Evolutionary conservation across 2,329 filamentous ascomycete genomes (phyloP), one percentile per base, ranked within the genome.

Genomic region (Aspergillus bombycis): DNA sequence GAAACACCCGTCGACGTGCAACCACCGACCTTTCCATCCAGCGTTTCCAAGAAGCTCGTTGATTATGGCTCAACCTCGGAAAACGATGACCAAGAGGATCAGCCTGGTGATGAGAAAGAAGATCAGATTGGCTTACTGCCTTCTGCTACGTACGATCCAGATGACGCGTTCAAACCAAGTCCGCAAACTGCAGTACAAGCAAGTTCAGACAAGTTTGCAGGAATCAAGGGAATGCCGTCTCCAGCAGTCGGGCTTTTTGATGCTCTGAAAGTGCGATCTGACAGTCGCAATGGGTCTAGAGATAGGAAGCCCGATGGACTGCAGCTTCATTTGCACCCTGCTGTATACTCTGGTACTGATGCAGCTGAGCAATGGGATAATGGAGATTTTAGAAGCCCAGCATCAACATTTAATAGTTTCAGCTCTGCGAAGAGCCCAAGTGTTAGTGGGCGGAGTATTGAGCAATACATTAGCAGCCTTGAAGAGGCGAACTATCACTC

Each of bases 391-490:
- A 73, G 74, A 57, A 76, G 71, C 68, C 77, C 71, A 46, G 74
- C 77, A 36, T 77, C 76, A 4, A 80, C 79, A 1, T 69, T 75
- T 19, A 72, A 78, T 46, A 81, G 88, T 59, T 84, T 83, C 61
- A 84, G 80, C 66, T 81, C 77, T 56, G 82, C 75, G 45, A 80
- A 83, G 59, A 89, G 86, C 70, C 80, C 86, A 50, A 86, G 85
- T 65, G 80, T 85, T 12, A 89, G 86, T 69, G 85, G 84, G 46
- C 86, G 88, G 65, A 92, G 88, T 67, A 85, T 92, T 41, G 91
- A 96, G 69, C 89, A 94, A 67, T 96, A 95, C 73, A 94, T 96
- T 67, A 92, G 89, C 78, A 95, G 92, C 74, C 80, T 97, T 1
- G 93, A 96, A 38, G 86, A 92, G 57, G 91, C 92, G 11, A 88